A percentile compares a stretch with the other conserved stretches of the same genome.
phyloP scores from a whole-genome alignment of 2,329 filamentous ascomycete species.

The Onygenales sp. region DNA sequence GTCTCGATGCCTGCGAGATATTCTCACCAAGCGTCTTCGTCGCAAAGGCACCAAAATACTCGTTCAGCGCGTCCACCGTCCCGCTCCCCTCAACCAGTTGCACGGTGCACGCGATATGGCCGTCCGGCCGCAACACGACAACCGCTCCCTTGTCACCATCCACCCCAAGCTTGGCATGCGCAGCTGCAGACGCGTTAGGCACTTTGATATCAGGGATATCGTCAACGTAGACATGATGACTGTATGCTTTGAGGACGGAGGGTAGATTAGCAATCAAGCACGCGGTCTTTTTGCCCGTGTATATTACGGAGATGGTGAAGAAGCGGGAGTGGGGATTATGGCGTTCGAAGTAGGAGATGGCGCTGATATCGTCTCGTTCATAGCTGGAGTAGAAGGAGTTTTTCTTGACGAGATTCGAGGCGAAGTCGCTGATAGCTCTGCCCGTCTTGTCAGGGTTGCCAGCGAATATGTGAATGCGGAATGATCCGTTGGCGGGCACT shows the following conservation, averaged over 20 bases:
- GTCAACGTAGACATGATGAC: conserved; percentile 77
- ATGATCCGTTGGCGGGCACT: conserved; percentile 78
- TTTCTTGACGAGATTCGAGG: conserved; percentile 52
- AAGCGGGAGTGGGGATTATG: conserved; percentile 79
- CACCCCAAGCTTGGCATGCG: conserved; percentile 81
- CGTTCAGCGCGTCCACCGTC: conserved; percentile 72
- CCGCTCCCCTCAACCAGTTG: conserved; percentile 64
- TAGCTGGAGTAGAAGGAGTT: conserved; percentile 65
- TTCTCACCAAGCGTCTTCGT: conserved; percentile 42
- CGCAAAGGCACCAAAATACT: conserved; percentile 68
- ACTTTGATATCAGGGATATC: conserved; percentile 66
- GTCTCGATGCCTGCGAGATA: background rate
- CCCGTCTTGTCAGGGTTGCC: conserved; percentile 53
- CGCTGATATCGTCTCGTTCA: conserved; percentile 49
- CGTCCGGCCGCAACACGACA: conserved; percentile 76
- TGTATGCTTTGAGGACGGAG: conserved; percentile 60
- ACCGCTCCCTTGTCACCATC: conserved; percentile 64
- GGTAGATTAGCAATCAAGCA: conserved; percentile 70
- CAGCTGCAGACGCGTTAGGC: conserved; percentile 59
- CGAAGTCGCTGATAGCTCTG: conserved; percentile 61
- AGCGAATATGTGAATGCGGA: conserved; percentile 79
- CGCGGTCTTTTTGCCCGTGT: conserved; percentile 56
- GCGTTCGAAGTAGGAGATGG: conserved; percentile 64
- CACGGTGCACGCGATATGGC: conserved; percentile 72
- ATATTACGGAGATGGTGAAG: conserved; percentile 69